Conservation (phyloP, 352 stramenopile genomes). For the Pythium coloratum region DNA sequence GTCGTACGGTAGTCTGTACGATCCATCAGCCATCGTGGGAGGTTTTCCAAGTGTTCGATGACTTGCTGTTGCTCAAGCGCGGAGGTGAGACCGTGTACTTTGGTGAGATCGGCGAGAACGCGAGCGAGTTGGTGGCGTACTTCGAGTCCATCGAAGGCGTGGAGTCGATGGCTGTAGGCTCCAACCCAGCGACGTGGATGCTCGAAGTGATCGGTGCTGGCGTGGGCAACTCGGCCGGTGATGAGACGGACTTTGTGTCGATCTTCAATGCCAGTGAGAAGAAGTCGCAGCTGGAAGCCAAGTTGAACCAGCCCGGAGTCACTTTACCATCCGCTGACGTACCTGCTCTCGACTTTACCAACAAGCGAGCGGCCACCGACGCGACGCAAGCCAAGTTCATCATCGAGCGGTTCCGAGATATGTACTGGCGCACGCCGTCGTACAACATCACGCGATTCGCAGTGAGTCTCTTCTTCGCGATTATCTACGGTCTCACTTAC, state of each 20-base stretch:
- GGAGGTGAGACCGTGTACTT: constrained; percentile 31
- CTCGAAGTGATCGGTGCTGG: constrained; percentile 47
- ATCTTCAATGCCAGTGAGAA: constrained; percentile 12
- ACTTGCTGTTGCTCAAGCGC: constrained; percentile 26
- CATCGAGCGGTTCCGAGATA: constrained; percentile 9
- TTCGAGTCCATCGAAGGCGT: constrained; percentile 48
- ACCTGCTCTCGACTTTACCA: constrained; percentile 17
- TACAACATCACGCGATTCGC: constrained; percentile 77
- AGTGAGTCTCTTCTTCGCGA: constrained; percentile 50
- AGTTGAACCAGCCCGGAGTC: constrained; percentile 9
- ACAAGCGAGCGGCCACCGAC: constrained; percentile 17
- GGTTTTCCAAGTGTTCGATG: constrained; percentile 31
- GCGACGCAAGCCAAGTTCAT: constrained; percentile 25
- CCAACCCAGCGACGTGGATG: constrained; percentile 59
- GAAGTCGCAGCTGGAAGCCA: constrained; percentile 5
- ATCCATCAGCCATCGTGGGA: constrained; percentile 32
- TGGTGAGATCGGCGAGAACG: constrained; percentile 24
- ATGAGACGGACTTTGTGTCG: constrained; percentile 12
- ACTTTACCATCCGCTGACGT: neutral
- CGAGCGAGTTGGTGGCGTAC: constrained; percentile 38
- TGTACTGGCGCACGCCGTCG: constrained; percentile 38
- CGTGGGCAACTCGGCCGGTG: constrained; percentile 19
- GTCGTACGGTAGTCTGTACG: constrained; percentile 30
- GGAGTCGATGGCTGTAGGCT: constrained; percentile 30
- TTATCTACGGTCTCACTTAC: constrained; percentile 65